Conservation (phyloP, 164 flowering plant genomes). For the Vitis riparia region DNA sequence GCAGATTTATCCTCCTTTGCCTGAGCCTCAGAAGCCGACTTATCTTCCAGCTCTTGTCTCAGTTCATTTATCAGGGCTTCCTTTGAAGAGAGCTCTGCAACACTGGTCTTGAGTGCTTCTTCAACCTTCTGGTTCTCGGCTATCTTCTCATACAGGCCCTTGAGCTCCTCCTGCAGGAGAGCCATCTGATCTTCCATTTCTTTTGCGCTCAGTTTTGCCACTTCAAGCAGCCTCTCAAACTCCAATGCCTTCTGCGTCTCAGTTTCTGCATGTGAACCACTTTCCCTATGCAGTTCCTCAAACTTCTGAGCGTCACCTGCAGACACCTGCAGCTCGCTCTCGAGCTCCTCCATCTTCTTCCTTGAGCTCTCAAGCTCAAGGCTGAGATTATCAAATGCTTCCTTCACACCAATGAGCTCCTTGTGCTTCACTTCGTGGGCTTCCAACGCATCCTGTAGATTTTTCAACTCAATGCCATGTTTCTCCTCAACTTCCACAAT, state of each 20-base stretch:
- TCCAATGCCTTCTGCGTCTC: slow-evolving; percentile 69
- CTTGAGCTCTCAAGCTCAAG: slow-evolving; percentile 67
- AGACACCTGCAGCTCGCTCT: slow-evolving; percentile 54
- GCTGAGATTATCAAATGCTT: slow-evolving; percentile 54
- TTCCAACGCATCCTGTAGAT: slow-evolving; percentile 60
- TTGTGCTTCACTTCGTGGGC: slow-evolving; percentile 63
- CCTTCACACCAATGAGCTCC: slow-evolving; percentile 65
- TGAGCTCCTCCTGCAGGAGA: slow-evolving; percentile 62
- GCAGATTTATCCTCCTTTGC: slow-evolving; percentile 51
- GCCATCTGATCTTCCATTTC: slow-evolving; percentile 72
- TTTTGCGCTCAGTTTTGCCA: slow-evolving; percentile 53
- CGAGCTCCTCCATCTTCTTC: slow-evolving; percentile 64
- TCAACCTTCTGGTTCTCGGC: slow-evolving; percentile 62
- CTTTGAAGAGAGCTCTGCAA: slow-evolving; percentile 48
- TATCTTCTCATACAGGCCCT: slow-evolving; percentile 62
- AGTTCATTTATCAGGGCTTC: slow-evolving; percentile 47
- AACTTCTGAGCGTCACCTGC: slow-evolving; percentile 54
- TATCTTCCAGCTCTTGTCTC: slow-evolving; percentile 53
- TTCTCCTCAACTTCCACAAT: slow-evolving; percentile 52
- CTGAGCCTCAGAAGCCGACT: slow-evolving; percentile 54
- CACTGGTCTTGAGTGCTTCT: slow-evolving; percentile 53
- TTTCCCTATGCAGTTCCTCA: slow-evolving; percentile 65
- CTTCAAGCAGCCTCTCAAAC: slow-evolving; percentile 66
- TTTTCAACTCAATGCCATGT: slow-evolving; percentile 42
- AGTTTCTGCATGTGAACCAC: slow-evolving; percentile 58